Conservation (phyloP, 1,284 basidiomycete species). For the Cryptococcus wingfieldii region DNA sequence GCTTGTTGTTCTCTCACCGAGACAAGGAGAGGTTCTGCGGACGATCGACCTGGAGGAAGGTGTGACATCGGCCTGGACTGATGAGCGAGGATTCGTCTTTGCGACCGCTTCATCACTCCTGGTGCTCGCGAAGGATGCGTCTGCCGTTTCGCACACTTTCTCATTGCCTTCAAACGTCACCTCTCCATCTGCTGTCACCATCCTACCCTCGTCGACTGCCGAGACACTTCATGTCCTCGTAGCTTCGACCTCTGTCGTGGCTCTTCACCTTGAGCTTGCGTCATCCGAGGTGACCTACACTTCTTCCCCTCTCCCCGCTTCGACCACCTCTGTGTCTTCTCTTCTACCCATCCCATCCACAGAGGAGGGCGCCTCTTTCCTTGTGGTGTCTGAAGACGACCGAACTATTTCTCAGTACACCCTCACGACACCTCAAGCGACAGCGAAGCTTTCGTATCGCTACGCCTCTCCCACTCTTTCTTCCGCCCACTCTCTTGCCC, state of each 20-base stretch:
- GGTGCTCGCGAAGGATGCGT: slow-evolving; percentile 31
- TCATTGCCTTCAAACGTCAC: slow-evolving; percentile 23
- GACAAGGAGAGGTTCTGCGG: slow-evolving; percentile 28
- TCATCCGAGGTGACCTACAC: slow-evolving; percentile 29
- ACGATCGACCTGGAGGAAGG: slow-evolving; percentile 26
- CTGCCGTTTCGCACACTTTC: slow-evolving; percentile 32
- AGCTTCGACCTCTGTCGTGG: slow-evolving; percentile 28
- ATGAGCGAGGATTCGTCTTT: slow-evolving; percentile 30
- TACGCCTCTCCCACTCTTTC: slow-evolving; percentile 60
- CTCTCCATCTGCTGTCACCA: slow-evolving; percentile 30
- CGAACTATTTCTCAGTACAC: slow-evolving; percentile 59
- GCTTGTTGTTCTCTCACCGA: slow-evolving; percentile 31
- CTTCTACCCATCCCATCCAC: slow-evolving; percentile 34
- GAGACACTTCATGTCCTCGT: slow-evolving; percentile 35
- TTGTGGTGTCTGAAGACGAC: slow-evolving; percentile 69
- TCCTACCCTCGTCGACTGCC: slow-evolving; percentile 34
- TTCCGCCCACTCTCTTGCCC: slow-evolving; percentile 57
- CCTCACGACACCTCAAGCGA: slow-evolving; percentile 54
- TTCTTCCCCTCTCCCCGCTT: slow-evolving; percentile 40
- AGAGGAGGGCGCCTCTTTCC: slow-evolving; percentile 51
- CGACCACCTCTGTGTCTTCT: slow-evolving; percentile 41
- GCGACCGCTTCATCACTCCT: slow-evolving; percentile 33
- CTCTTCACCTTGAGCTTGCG: slow-evolving; percentile 30
- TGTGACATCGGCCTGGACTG: slow-evolving; percentile 35
- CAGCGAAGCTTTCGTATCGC: slow-evolving; percentile 53